phyloP scores from a whole-genome alignment of 257 asterid genomes.

The Nicotiana otophora region DNA sequence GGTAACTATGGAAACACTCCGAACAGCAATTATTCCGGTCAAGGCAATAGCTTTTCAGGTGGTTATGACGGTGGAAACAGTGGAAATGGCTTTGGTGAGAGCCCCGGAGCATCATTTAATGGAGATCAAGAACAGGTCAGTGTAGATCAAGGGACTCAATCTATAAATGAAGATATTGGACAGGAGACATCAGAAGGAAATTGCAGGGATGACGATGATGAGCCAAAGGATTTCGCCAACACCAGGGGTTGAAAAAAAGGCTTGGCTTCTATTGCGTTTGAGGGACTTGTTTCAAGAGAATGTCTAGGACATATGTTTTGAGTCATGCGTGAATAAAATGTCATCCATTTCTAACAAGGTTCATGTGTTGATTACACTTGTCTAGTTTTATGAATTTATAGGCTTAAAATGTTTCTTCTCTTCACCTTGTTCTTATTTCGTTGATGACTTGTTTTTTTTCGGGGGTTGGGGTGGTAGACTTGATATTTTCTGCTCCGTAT shows the following conservation, averaged over 20 bases:
- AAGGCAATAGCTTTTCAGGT: not conserved
- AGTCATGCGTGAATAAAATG: slow-evolving; percentile 1
- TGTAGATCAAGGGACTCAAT: slow-evolving; percentile 1
- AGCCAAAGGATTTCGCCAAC: slow-evolving; percentile 14
- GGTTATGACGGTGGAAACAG: not conserved
- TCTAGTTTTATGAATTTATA: not conserved
- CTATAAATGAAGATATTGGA: slow-evolving; percentile 6
- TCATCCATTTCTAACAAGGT: not conserved
- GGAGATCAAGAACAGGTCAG: slow-evolving; percentile 14
- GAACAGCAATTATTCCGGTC: not conserved
- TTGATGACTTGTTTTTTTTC: too few relatives aligned
- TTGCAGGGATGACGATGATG: slow-evolving; percentile 18
- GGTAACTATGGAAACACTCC: not conserved
- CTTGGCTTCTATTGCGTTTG: not conserved
- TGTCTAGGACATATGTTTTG: not conserved
- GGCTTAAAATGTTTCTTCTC: not conserved
- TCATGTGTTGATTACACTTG: not conserved
- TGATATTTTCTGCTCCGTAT: not conserved
- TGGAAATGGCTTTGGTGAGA: not conserved
- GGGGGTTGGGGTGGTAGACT: too few relatives aligned
- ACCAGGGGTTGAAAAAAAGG: slow-evolving; percentile 12
- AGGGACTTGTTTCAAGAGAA: not conserved
- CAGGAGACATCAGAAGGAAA: not conserved
- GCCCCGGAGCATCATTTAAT: not conserved
- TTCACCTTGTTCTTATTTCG: not conserved